Conservation (phyloP, 2,329 filamentous ascomycete species). For the Phialophora tarda region DNA sequence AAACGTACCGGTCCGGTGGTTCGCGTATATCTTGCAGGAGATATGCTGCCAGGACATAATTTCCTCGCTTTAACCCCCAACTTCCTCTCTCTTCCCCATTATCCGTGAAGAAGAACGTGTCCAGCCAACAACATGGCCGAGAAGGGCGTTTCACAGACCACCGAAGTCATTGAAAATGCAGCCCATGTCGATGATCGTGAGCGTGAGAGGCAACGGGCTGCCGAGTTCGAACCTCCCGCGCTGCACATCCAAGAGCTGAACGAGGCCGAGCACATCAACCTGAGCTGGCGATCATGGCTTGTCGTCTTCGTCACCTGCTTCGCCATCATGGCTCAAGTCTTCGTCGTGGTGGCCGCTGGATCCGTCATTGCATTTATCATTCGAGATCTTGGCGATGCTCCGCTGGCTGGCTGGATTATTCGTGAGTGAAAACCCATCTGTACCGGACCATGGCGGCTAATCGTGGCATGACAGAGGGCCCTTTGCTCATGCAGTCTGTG, state of each 20-base stretch:
- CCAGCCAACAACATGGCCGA: slow-evolving; percentile 26
- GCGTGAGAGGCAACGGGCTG: slow-evolving; percentile 24
- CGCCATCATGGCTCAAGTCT: slow-evolving; percentile 60
- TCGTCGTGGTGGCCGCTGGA: slow-evolving; percentile 61
- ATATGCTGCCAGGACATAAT: neutral
- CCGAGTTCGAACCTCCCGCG: slow-evolving; percentile 33
- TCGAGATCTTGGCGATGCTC: slow-evolving; percentile 58
- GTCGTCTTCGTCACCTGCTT: slow-evolving; percentile 60
- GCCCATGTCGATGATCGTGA: slow-evolving; percentile 10
- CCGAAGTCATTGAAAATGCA: slow-evolving; percentile 32
- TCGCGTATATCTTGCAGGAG: slow-evolving; percentile 10
- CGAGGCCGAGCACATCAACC: slow-evolving; percentile 50
- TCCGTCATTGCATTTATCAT: slow-evolving; percentile 63
- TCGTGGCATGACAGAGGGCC: slow-evolving; percentile 50
- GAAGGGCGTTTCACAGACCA: slow-evolving; percentile 27
- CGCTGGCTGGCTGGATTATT: slow-evolving; percentile 62
- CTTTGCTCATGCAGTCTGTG: slow-evolving; percentile 63
- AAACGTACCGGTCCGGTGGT: slow-evolving; percentile 16
- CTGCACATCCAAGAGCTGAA: slow-evolving; percentile 33
- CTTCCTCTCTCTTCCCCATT: neutral
- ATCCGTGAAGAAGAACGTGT: neutral
- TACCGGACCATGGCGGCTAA: slow-evolving; percentile 4
- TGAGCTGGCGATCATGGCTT: slow-evolving; percentile 63
- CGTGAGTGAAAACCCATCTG: slow-evolving; percentile 41
- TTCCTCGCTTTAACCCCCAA: neutral